These are phyloP conservation scores for Lavandula angustifolia DNA, from an alignment of 257 asterid species.

Conservation along the genomic window DNA sequence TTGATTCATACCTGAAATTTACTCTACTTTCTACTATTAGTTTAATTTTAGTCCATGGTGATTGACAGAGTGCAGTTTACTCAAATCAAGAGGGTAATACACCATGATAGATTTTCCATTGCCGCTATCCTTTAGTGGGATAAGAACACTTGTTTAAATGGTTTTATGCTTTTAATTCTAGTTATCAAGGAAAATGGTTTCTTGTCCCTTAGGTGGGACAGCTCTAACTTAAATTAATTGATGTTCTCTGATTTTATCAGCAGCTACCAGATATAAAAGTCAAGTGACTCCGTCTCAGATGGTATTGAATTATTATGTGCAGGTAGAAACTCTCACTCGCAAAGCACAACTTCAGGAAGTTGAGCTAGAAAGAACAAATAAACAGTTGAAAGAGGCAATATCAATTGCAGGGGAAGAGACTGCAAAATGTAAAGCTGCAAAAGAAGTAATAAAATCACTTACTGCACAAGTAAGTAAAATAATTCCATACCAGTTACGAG, in stretches of 20 bases:
- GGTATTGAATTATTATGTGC: conserved; percentile 19
- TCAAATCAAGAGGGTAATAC: too few species aligned
- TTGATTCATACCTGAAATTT: not conserved
- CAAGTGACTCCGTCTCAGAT: conserved; percentile 17
- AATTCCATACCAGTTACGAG: conserved; percentile 11
- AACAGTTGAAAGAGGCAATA: conserved; percentile 87
- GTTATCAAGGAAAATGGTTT: not conserved
- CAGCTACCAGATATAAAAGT: conserved; percentile 6
- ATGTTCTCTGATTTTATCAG: conserved; percentile 16
- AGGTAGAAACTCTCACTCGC: conserved; percentile 82
- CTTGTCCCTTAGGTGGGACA: not conserved
- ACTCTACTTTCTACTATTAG: not conserved
- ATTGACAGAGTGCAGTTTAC: not conserved
- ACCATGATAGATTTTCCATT: not conserved
- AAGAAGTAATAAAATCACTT: conserved; percentile 91
- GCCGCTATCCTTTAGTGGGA: conserved; percentile 14
- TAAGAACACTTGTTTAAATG: too few species aligned
- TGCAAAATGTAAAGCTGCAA: conserved; percentile 94
- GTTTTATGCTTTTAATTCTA: conserved; percentile 23
- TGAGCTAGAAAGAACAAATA: conserved; percentile 81
- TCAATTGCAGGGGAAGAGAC: conserved; percentile 91
- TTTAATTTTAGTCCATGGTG: conserved; percentile 15
- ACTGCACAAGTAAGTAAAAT: conserved; percentile 74
- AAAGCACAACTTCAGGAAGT: conserved; percentile 84
- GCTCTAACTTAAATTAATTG: conserved; percentile 8